These are phyloP conservation scores for Colletotrichum sp. DNA, from an alignment of 2,329 filamentous ascomycete genomes.

Conservation along the genomic window DNA sequence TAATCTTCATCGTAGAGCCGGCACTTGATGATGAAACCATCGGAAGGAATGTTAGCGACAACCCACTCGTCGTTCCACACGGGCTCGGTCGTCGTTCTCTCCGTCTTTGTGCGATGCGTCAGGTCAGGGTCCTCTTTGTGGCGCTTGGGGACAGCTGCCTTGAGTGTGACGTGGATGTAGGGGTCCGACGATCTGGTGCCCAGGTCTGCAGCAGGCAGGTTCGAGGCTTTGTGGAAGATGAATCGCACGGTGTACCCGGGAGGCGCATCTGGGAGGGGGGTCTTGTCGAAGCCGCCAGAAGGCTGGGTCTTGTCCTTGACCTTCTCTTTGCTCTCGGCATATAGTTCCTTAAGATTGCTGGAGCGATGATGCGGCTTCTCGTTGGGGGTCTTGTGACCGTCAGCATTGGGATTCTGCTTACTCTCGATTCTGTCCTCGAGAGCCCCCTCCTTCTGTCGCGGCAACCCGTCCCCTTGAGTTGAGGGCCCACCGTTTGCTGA, in stretches of 20 bases:
- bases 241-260: conserved; percentile 86
- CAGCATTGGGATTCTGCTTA: conserved; percentile 15
- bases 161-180: conserved; percentile 79
- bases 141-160: conserved; percentile 70
- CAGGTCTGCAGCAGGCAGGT: conserved; percentile 84
- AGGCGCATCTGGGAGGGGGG: conserved; percentile 75
- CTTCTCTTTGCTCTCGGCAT: conserved; percentile 40
- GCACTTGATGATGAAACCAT: conserved; percentile 84
- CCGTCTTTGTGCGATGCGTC: conserved; percentile 75
- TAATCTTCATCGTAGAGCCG: conserved; percentile 90
- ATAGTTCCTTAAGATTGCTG: conserved; percentile 34
- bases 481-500: conserved; percentile 18
- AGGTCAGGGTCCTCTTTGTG: conserved; percentile 88
- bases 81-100: conserved; percentile 75
- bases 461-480: not conserved
- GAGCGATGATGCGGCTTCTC: conserved; percentile 23
- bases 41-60: conserved; percentile 82
- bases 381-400: conserved; percentile 18
- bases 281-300: conserved; percentile 80
- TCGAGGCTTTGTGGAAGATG: conserved; percentile 80
- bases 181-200: conserved; percentile 82
- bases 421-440: conserved; percentile 13
- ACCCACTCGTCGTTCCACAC: conserved; percentile 87
- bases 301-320: conserved; percentile 54
- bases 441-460: not conserved